Conservation (phyloP, 192 early-diverging fungal genomes). For the Backusella sp. region DNA sequence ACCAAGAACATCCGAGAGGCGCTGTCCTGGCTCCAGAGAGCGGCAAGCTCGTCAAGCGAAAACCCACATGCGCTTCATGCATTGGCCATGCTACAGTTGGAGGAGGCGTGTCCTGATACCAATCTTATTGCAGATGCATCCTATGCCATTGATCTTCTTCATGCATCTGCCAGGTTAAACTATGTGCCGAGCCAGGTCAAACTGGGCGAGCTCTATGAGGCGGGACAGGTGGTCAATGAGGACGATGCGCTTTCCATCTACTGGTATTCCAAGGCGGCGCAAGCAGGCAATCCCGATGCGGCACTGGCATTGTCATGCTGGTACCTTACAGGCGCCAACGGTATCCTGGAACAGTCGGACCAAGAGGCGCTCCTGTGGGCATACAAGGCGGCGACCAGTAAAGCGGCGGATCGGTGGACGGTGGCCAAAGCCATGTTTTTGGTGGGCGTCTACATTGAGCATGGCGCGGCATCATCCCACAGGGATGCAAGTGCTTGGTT, state of each 20-base stretch:
- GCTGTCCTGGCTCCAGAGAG: slow-evolving; percentile 94
- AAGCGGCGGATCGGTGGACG: slow-evolving; percentile 49
- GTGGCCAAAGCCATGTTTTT: slow-evolving; percentile 88
- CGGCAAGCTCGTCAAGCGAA: slow-evolving; percentile 75
- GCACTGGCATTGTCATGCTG: slow-evolving; percentile 94
- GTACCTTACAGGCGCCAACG: slow-evolving; percentile 89
- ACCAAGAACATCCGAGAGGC: slow-evolving; percentile 80
- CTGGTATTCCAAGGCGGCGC: slow-evolving; percentile 94
- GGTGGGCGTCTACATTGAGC: slow-evolving; percentile 89
- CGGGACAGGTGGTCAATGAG: slow-evolving; percentile 72
- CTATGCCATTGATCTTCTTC: slow-evolving; percentile 87
- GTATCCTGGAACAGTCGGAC: slow-evolving; percentile 84
- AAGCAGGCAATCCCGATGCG: slow-evolving; percentile 85
- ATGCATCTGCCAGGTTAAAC: slow-evolving; percentile 85
- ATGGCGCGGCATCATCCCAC: slow-evolving; percentile 75
- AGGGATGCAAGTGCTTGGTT: slow-evolving; percentile 88
- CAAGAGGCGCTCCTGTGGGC: slow-evolving; percentile 97
- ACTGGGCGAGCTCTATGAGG: slow-evolving; percentile 84
- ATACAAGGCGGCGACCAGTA: slow-evolving; percentile 87
- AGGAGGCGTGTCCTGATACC: slow-evolving; percentile 41
- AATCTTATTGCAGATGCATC: slow-evolving; percentile 70
- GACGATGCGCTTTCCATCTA: slow-evolving; percentile 88
- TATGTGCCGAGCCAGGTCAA: slow-evolving; percentile 90
- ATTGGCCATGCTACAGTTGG: slow-evolving; percentile 76
- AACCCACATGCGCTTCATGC: slow-evolving; percentile 93